Conservation (phyloP, 2,329 filamentous ascomycete species). For the Pestalotiopsis sp. region DNA sequence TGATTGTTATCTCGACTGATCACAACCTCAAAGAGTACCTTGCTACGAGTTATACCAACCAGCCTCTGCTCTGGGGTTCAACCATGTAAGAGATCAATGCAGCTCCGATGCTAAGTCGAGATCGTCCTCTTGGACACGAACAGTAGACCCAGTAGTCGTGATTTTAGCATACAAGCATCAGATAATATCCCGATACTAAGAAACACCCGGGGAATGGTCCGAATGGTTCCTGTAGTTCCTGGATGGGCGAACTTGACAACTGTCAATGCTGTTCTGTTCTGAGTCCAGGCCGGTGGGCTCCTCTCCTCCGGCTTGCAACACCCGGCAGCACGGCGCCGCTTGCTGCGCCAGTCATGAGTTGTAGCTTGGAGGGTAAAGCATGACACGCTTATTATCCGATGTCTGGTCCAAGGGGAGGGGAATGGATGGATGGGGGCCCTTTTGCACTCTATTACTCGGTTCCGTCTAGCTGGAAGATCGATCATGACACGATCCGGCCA, state of each 20-base stretch:
- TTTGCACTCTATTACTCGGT: not conserved
- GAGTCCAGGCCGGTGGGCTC: not conserved
- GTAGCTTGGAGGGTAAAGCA: not conserved
- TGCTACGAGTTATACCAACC: too few species aligned
- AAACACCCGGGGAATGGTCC: too few species aligned
- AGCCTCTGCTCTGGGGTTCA: not conserved
- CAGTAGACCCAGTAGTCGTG: too few species aligned
- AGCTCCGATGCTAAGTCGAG: not conserved
- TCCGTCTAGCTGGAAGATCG: constrained; percentile 20
- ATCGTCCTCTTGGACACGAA: not conserved
- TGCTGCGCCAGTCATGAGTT: not conserved
- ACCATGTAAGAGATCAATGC: not conserved
- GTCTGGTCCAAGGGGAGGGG: not conserved
- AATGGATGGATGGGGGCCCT: not conserved
- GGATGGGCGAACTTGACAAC: not conserved
- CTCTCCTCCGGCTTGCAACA: not conserved
- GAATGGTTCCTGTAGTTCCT: too few species aligned
- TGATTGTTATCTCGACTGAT: too few species aligned
- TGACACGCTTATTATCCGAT: not conserved
- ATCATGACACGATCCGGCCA: not conserved
- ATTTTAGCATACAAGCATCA: too few species aligned
- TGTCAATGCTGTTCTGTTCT: not conserved
- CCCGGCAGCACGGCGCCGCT: not conserved
- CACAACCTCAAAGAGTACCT: not conserved
- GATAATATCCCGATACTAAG: too few species aligned